Base-by-base conservation (phyloP, 106 monocot species). In the Iris macrosiphon region DNA sequence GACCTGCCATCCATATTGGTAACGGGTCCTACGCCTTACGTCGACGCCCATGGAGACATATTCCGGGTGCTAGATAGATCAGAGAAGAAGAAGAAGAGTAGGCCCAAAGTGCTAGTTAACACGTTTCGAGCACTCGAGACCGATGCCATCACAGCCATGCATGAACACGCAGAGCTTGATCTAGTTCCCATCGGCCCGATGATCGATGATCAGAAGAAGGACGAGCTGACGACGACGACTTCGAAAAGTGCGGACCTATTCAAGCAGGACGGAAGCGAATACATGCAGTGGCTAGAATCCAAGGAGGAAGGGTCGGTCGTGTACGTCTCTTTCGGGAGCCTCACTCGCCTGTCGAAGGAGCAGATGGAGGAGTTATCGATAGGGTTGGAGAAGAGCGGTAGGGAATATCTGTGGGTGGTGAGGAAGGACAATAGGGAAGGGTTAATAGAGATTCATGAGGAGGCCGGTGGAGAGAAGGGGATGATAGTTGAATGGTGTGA, bases 311-410 rank as follows among this genome's bases (percentile, higher is more conserved):
- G 45, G 10, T 80, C 80, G 24, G 74, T 75, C 7, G 66, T 75
- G 17, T 80, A 75, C 34, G 70, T 74, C 13, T 77, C 77, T 0
- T 83, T 83, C 32, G 82, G 82, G 25, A 77, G 73, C 52, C 1
- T 66, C 2, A 4, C 65, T 0, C 4, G 25, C 54, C 0, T 79
- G 22, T 45, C 45, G 45, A 61, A 32, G 61, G 14, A 45, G 22
- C 73, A 82, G 61, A n/a, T 37, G 28, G 82, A 73, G 64, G 77
- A 82, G 68, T n/a, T 82, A 4, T 2, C 10, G 18, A 15, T 10
- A 12, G 82, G 62, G 3, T 22, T 81, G 11, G 31, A 52, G 58
- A 68, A 59, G 21, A 68, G 68, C 25, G 62, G 63, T 1, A 29
- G 68, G 45, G 68, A 69, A 2, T 76, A 60, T 22, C 19, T 82